Percentiles rank a stretch among this genome's conserved stretches.
Conservation (phyloP, 768 basidiomycete genomes). For the Boletellus emodensis region DNA sequence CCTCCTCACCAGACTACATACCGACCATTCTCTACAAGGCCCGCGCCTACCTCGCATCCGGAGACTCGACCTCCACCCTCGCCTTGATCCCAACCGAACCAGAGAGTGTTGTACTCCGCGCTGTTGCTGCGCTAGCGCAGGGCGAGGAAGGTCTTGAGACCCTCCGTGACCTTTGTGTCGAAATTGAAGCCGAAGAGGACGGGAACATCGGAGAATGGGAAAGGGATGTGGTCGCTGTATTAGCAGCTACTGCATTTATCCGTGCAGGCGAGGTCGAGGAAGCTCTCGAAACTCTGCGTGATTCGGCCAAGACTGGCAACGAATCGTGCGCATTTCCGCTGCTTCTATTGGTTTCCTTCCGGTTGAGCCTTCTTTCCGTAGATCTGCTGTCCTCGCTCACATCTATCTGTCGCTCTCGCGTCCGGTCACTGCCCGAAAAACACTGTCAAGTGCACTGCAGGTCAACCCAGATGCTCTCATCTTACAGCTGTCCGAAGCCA, state of each 20-base stretch:
- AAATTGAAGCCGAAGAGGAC: conserved; percentile 74
- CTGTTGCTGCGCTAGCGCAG: conserved; percentile 69
- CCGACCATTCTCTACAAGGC: conserved; percentile 72
- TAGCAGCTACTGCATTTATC: conserved; percentile 85
- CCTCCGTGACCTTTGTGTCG: conserved; percentile 79
- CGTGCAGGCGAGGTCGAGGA: conserved; percentile 86
- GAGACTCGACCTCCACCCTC: conserved; percentile 53
- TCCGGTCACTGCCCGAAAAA: conserved; percentile 80
- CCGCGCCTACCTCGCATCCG: conserved; percentile 70
- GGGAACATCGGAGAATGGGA: conserved; percentile 59
- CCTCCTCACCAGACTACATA: conserved; percentile 59
- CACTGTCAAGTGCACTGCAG: conserved; percentile 76
- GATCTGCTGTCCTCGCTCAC: conserved; percentile 79
- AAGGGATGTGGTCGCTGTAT: conserved; percentile 68
- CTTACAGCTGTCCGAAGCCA: conserved; percentile 85
- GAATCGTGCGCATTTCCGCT: conserved; percentile 64
- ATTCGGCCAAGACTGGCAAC: conserved; percentile 66
- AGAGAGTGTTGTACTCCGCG: conserved; percentile 66
- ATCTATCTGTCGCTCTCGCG: conserved; percentile 90
- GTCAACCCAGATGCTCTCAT: conserved; percentile 90
- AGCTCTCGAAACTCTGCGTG: conserved; percentile 82
- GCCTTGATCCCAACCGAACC: conserved; percentile 52
- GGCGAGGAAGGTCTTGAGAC: conserved; percentile 66
- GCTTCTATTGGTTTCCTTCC: not conserved
- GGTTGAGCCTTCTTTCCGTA: conserved; percentile 27